Conservation (phyloP, 345 rosid genomes). For the Aquilaria yunnanensis region DNA sequence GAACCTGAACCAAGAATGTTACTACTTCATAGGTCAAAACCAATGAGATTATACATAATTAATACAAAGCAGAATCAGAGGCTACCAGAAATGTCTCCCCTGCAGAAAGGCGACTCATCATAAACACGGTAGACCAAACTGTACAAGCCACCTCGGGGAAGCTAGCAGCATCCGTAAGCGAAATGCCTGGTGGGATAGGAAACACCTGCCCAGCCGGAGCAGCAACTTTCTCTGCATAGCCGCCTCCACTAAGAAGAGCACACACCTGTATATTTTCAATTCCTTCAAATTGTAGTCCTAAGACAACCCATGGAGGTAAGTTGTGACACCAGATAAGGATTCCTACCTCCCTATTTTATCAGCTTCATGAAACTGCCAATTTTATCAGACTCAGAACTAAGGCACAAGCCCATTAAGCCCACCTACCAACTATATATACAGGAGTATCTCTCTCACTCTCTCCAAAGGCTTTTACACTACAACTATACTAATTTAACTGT, state of each 20-base stretch:
- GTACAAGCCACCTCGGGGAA: constrained; percentile 67
- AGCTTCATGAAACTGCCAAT: too few relatives aligned
- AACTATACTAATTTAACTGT: too few relatives aligned
- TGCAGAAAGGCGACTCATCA: constrained; percentile 45
- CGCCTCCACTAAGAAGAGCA: constrained; percentile 67
- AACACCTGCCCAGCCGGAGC: constrained; percentile 61
- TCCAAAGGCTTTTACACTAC: too few relatives aligned
- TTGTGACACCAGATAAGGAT: too few relatives aligned
- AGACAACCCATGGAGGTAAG: too few relatives aligned
- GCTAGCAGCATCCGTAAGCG: constrained; percentile 51
- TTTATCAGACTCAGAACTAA: too few relatives aligned
- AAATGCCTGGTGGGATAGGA: constrained; percentile 43
- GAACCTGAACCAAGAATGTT: constrained; percentile 37
- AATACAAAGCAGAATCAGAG: not conserved
- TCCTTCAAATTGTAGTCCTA: not conserved
- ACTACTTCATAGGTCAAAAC: not conserved
- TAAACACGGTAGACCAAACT: constrained; percentile 70
- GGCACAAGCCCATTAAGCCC: too few relatives aligned
- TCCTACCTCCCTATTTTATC: too few relatives aligned
- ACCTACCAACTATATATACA: too few relatives aligned
- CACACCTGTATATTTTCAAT: constrained; percentile 30
- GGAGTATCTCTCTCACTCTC: too few relatives aligned
- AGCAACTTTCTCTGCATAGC: constrained; percentile 65
- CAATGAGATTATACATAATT: not conserved
- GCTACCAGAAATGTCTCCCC: constrained; percentile 59